Evolutionary conservation across 306 rosid species (phyloP).

Genomic region (Malus sylvestris): DNA sequence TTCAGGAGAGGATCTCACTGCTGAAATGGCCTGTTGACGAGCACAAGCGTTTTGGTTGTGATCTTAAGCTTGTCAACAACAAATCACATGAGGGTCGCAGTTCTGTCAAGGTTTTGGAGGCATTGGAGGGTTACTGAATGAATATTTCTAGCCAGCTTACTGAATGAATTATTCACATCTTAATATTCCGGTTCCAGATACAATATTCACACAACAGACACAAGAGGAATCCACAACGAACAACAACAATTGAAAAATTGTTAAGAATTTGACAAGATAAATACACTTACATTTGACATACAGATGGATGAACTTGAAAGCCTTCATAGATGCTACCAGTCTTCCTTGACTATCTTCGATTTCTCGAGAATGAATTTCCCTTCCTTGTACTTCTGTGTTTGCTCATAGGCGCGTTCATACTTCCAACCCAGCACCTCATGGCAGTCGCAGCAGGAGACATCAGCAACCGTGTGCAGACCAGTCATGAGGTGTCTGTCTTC

Average conservation of each 20-base stretch:
- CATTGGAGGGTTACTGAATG: conserved; percentile 28
- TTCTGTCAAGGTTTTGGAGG: conserved; percentile 58
- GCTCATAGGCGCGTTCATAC: conserved; percentile 38
- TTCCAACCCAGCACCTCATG: conserved; percentile 40
- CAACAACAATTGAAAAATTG: conserved; percentile 17
- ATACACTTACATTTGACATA: neutral
- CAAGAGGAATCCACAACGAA: conserved; percentile 7
- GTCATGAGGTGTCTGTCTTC: conserved; percentile 39
- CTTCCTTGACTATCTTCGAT: conserved; percentile 36
- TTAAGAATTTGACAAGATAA: conserved; percentile 6
- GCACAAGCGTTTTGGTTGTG: conserved; percentile 28
- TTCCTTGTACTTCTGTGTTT: conserved; percentile 41
- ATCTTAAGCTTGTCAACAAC: conserved; percentile 51
- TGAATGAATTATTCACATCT: conserved; percentile 5
- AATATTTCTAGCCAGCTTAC: too few relatives aligned
- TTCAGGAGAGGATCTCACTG: neutral
- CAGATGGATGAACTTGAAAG: neutral
- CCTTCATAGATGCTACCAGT: conserved; percentile 27
- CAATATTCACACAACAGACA: conserved; percentile 12
- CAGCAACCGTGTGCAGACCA: conserved; percentile 41
- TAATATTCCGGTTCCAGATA: neutral
- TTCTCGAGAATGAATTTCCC: conserved; percentile 41
- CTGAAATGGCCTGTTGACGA: too few relatives aligned
- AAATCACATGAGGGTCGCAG: conserved; percentile 49
- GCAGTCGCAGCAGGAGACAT: conserved; percentile 36